A percentile compares a stretch with the other conserved stretches of the same genome.
These are phyloP conservation scores for Conoideocrella luteorostrata DNA, from an alignment of 2,329 filamentous ascomycete species.

Conservation along the genomic window DNA sequence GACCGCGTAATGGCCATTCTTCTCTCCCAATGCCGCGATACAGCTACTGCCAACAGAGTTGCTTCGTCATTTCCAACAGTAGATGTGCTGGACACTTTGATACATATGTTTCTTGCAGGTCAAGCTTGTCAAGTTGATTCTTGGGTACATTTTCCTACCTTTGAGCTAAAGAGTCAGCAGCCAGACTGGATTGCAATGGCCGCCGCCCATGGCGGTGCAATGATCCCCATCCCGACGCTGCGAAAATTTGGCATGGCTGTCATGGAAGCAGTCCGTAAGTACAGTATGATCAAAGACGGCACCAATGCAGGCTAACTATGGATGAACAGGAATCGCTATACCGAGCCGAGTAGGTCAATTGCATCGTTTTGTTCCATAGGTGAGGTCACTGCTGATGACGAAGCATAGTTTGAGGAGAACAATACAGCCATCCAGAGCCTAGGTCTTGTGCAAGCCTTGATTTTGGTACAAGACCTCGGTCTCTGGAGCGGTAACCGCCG, in stretches of 20 bases:
- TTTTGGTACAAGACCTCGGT: conserved; percentile 43
- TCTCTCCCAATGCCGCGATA: conserved; percentile 49
- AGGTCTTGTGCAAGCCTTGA: conserved; percentile 42
- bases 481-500: conserved; percentile 49
- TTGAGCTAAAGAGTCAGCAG: conserved; percentile 47
- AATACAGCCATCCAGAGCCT: conserved; percentile 40
- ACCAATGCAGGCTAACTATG: conserved; percentile 3
- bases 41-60: conserved; percentile 42
- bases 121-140: conserved; percentile 50
- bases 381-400: background rate
- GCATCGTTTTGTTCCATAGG: too few species aligned
- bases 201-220: conserved; percentile 53
- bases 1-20: conserved; percentile 61
- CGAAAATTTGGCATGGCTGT: conserved; percentile 54
- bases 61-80: conserved; percentile 57
- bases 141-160: conserved; percentile 57
- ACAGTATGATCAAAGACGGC: background rate
- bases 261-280: conserved; percentile 43
- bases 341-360: conserved; percentile 21
- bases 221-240: conserved; percentile 50
- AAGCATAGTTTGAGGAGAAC: conserved; percentile 40
- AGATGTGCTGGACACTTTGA: conserved; percentile 52
- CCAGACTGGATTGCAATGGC: conserved; percentile 56
- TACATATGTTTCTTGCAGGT: conserved; percentile 53
- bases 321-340: conserved; percentile 21